phyloP scores from a whole-genome alignment of 2,329 filamentous ascomycete species.

The Trichoderma asperellum region DNA sequence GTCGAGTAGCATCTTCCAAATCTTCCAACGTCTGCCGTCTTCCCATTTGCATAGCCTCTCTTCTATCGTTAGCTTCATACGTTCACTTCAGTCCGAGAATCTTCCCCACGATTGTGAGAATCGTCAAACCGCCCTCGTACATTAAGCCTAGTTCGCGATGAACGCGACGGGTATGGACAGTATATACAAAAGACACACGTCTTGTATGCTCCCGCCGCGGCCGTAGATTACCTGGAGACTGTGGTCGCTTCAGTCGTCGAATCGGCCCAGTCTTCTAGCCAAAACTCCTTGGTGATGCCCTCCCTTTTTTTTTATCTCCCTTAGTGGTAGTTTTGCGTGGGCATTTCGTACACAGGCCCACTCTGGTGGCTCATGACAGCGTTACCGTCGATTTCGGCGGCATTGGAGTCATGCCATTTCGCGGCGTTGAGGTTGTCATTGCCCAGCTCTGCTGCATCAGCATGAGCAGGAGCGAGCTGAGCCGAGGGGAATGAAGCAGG shows the following conservation, averaged over 20 bases:
- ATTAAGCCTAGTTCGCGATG: slow-evolving; percentile 14
- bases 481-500: slow-evolving; percentile 25
- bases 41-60: slow-evolving; percentile 1
- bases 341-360: slow-evolving; percentile 50
- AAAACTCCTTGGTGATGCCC: neutral
- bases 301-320: slow-evolving; percentile 1
- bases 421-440: slow-evolving; percentile 39
- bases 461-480: slow-evolving; percentile 30
- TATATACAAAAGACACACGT: slow-evolving; percentile 30
- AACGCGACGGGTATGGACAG: slow-evolving; percentile 24
- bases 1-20: slow-evolving; percentile 10
- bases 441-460: slow-evolving; percentile 39
- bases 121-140: slow-evolving; percentile 9
- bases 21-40: slow-evolving; percentile 6
- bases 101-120: neutral
- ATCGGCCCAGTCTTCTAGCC: neutral
- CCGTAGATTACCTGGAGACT: neutral
- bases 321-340: slow-evolving; percentile 45
- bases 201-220: slow-evolving; percentile 21
- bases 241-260: neutral
- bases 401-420: slow-evolving; percentile 43
- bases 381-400: slow-evolving; percentile 47
- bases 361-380: slow-evolving; percentile 41
- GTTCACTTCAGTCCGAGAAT: slow-evolving; percentile 5
- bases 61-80: slow-evolving; percentile 13